phyloP scores from a whole-genome alignment of 129 eudicot species.

The Tagetes patula region DNA sequence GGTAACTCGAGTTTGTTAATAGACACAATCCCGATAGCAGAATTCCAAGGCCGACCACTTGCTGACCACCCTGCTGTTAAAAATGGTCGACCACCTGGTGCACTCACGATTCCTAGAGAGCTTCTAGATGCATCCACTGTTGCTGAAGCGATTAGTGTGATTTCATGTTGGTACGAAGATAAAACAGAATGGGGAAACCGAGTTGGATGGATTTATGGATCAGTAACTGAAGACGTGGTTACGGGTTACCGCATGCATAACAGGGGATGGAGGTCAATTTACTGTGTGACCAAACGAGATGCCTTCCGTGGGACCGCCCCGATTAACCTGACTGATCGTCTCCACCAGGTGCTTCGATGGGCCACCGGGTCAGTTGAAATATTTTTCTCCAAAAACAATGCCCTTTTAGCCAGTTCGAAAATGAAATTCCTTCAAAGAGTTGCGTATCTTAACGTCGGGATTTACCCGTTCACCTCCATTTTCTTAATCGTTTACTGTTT shows the following conservation, averaged over 20 bases:
- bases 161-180: slow-evolving; percentile 63
- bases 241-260: slow-evolving; percentile 72
- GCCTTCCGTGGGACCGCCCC: slow-evolving; percentile 76
- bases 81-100: slow-evolving; percentile 64
- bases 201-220: slow-evolving; percentile 70
- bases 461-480: slow-evolving; percentile 66
- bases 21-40: slow-evolving; percentile 62
- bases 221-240: slow-evolving; percentile 66
- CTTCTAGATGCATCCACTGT: slow-evolving; percentile 66
- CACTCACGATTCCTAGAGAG: slow-evolving; percentile 53
- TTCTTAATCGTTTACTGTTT: slow-evolving; percentile 63
- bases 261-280: slow-evolving; percentile 64
- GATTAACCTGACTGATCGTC: slow-evolving; percentile 54
- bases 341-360: slow-evolving; percentile 72
- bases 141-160: slow-evolving; percentile 62
- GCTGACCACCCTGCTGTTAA: slow-evolving; percentile 66
- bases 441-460: slow-evolving; percentile 64
- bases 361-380: slow-evolving; percentile 74
- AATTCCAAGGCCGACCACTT: slow-evolving; percentile 61
- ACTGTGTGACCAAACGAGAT: slow-evolving; percentile 64
- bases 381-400: slow-evolving; percentile 63
- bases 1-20: slow-evolving; percentile 56
- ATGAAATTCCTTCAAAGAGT: slow-evolving; percentile 60
- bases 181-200: slow-evolving; percentile 70
- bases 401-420: slow-evolving; percentile 52